These are phyloP conservation scores for Agrostemma githago DNA, from an alignment of 148 eudicot genomes.

Conservation along the genomic window DNA sequence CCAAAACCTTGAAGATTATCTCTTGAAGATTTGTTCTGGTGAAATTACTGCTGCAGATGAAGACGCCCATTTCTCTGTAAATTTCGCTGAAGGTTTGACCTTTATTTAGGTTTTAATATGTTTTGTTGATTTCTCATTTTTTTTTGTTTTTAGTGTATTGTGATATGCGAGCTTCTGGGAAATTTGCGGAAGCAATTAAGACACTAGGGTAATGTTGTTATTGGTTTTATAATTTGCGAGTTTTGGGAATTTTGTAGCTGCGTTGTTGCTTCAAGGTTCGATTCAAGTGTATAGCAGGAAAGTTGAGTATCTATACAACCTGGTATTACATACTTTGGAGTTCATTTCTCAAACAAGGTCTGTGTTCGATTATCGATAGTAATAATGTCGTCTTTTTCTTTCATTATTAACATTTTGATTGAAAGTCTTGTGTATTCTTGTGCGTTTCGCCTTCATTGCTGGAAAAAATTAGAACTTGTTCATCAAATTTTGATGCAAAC, in stretches of 20 bases:
- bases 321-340: constrained; percentile 82
- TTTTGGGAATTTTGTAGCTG: constrained; percentile 55
- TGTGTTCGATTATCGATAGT: constrained; percentile 4
- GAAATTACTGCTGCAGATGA: constrained; percentile 46
- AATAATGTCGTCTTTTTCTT: constrained; percentile 5
- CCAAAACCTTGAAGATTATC: constrained; percentile 70
- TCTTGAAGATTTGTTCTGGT: constrained; percentile 85
- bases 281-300: constrained; percentile 85
- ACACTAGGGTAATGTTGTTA: background rate
- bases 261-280: constrained; percentile 82
- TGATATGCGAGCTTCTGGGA: background rate
- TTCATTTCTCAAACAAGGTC: constrained; percentile 76
- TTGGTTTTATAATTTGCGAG: constrained; percentile 1
- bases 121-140: background rate
- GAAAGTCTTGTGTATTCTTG: background rate
- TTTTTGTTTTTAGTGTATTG: background rate
- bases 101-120: constrained; percentile 3
- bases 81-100: constrained; percentile 75
- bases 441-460: background rate
- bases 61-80: constrained; percentile 45
- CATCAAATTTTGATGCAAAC: background rate
- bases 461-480: no score
- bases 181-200: background rate
- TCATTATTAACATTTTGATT: background rate
- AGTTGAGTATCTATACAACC: constrained; percentile 83